Evolutionary conservation across 2,329 filamentous ascomycete genomes (phyloP).

Genomic region (Fusarium palustre): DNA sequence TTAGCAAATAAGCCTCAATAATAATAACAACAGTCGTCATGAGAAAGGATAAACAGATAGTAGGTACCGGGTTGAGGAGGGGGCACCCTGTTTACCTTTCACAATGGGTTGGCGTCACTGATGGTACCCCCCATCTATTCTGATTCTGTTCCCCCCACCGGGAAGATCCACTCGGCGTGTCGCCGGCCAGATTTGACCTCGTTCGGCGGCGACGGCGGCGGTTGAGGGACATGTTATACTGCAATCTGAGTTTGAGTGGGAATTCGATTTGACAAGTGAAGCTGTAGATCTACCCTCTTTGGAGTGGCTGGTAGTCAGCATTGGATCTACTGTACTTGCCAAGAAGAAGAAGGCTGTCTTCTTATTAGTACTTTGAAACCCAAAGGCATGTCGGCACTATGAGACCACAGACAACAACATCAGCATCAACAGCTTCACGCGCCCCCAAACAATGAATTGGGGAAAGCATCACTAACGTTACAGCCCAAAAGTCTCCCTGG

Average conservation of each 20-base stretch:
- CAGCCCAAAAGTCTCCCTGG: neutral
- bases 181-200: conserved; percentile 42
- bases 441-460: neutral
- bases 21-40: conserved; percentile 19
- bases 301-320: conserved; percentile 15
- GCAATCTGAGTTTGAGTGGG: conserved; percentile 32
- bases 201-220: conserved; percentile 38
- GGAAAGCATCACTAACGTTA: neutral
- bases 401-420: neutral
- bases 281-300: conserved; percentile 26
- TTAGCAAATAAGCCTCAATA: conserved; percentile 13
- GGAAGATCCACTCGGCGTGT: conserved; percentile 44
- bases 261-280: conserved; percentile 15
- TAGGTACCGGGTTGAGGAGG: conserved; percentile 21
- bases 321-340: neutral
- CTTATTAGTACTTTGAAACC: neutral
- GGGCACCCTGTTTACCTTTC: conserved; percentile 23
- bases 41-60: conserved; percentile 21
- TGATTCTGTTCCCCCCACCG: conserved; percentile 35
- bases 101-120: conserved; percentile 35
- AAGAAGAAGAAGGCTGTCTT: neutral
- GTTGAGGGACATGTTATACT: conserved; percentile 20
- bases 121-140: conserved; percentile 14
- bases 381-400: conserved; percentile 6
- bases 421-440: conserved; percentile 18